Conservation (phyloP, 2,329 filamentous ascomycete species). For the Calonectria fujianensis region DNA sequence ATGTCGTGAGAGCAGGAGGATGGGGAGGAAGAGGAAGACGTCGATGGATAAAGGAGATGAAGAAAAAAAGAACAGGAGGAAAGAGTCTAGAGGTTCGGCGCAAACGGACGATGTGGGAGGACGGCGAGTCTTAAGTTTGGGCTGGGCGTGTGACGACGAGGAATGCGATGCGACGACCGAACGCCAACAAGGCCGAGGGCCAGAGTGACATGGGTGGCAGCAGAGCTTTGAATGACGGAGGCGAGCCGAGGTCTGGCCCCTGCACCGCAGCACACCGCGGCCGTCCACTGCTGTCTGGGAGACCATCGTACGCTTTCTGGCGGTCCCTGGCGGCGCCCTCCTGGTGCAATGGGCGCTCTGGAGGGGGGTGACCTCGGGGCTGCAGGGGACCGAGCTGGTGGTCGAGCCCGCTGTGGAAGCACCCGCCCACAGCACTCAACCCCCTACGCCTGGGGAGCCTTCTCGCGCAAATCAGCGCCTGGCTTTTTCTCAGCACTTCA, state of each 20-base stretch:
- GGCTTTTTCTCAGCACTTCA: slow-evolving; percentile 53
- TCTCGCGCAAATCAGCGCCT: slow-evolving; percentile 53
- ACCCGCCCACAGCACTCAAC: slow-evolving; percentile 12
- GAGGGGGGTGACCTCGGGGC: slow-evolving; percentile 1
- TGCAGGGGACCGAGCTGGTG: slow-evolving; percentile 29
- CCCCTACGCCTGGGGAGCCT: slow-evolving; percentile 2
- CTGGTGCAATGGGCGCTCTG: not conserved
- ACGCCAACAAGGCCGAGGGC: slow-evolving; percentile 55
- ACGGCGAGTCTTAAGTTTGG: slow-evolving; percentile 52
- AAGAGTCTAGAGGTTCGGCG: slow-evolving; percentile 36
- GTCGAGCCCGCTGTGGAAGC: slow-evolving; percentile 12
- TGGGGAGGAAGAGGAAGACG: slow-evolving; percentile 30
- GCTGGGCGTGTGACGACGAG: slow-evolving; percentile 35
- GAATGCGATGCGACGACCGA: slow-evolving; percentile 47
- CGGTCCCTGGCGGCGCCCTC: not conserved
- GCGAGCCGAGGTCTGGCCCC: slow-evolving; percentile 51
- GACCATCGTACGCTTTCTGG: slow-evolving; percentile 13
- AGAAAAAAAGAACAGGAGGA: slow-evolving; percentile 41
- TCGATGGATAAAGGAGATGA: slow-evolving; percentile 38
- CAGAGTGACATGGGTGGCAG: slow-evolving; percentile 12
- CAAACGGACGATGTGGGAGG: slow-evolving; percentile 30
- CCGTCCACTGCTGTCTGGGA: not conserved
- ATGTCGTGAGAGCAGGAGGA: slow-evolving; percentile 11
- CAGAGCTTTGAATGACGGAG: slow-evolving; percentile 38
- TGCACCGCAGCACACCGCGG: slow-evolving; percentile 10